These are phyloP conservation scores for Wickerhamiella spandovensis DNA, from an alignment of 805 yeast species.

Conservation along the genomic window DNA sequence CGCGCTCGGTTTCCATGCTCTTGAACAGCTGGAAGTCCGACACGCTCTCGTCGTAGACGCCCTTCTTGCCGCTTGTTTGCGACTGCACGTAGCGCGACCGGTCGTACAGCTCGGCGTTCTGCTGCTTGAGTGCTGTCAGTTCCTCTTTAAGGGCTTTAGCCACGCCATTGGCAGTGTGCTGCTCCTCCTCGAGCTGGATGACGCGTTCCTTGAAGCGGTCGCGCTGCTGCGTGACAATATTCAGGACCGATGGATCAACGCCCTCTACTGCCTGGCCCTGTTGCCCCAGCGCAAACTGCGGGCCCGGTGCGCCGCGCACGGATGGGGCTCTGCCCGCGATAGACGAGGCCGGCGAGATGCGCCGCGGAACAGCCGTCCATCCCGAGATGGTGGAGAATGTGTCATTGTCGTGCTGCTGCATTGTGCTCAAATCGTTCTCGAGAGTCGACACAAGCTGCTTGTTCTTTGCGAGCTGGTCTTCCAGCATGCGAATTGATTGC, in stretches of 20 bases:
- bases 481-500: conserved; percentile 5
- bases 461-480: conserved; percentile 25
- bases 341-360: conserved; percentile 27
- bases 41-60: conserved; percentile 58
- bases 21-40: conserved; percentile 80
- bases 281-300: background rate
- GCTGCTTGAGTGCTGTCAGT: conserved; percentile 47
- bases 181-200: conserved; percentile 71
- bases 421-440: conserved; percentile 50
- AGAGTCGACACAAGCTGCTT: conserved; percentile 42
- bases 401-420: conserved; percentile 13
- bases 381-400: conserved; percentile 25
- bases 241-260: conserved; percentile 33
- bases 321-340: conserved; percentile 3
- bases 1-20: conserved; percentile 61
- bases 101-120: conserved; percentile 70
- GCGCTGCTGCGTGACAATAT: conserved; percentile 86
- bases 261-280: conserved; percentile 1
- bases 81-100: conserved; percentile 29
- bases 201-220: conserved; percentile 81
- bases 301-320: background rate
- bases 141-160: conserved; percentile 54
- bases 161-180: conserved; percentile 41
- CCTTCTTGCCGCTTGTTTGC: conserved; percentile 34
- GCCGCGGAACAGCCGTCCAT: conserved; percentile 26